phyloP scores from a whole-genome alignment of 2,329 filamentous ascomycete species.

The Diaporthe capsici region DNA sequence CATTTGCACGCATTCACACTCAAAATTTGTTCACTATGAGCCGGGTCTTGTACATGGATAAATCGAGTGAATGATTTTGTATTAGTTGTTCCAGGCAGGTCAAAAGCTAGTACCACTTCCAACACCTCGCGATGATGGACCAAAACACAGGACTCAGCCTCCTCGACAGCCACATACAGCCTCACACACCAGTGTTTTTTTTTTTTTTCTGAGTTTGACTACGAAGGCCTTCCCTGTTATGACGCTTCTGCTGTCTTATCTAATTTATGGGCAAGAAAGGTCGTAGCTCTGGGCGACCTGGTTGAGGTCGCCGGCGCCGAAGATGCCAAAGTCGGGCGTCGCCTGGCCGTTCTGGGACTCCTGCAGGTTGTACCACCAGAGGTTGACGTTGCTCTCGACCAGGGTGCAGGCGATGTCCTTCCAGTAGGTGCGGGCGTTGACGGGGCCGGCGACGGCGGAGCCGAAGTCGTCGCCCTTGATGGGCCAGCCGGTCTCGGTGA shows the following conservation, averaged over 20 bases:
- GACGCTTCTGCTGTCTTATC: conserved; percentile 24
- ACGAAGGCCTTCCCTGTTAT: neutral
- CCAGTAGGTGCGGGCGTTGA: conserved; percentile 42
- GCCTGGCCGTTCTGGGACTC: conserved; percentile 53
- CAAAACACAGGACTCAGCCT: neutral
- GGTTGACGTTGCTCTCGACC: conserved; percentile 46
- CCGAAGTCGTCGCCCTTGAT: conserved; percentile 35
- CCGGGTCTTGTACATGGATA: neutral
- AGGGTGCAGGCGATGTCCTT: conserved; percentile 39
- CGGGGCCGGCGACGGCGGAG: conserved; percentile 36
- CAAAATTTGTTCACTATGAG: neutral
- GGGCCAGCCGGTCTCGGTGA: conserved; percentile 43
- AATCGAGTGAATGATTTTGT: neutral
- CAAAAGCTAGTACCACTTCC: neutral
- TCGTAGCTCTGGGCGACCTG: conserved; percentile 48
- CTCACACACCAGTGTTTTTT: neutral
- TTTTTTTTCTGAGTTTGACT: neutral
- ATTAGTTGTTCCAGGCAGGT: neutral
- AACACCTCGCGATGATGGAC: neutral
- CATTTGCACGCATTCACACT: neutral
- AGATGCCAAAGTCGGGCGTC: conserved; percentile 54
- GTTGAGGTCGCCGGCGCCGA: conserved; percentile 51
- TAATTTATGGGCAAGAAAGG: conserved; percentile 50
- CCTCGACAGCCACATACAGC: neutral
- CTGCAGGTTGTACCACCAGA: conserved; percentile 55